These are phyloP conservation scores for Aspergillus ochraceoroseus DNA, from an alignment of 2,329 filamentous ascomycete species.

Conservation along the genomic window DNA sequence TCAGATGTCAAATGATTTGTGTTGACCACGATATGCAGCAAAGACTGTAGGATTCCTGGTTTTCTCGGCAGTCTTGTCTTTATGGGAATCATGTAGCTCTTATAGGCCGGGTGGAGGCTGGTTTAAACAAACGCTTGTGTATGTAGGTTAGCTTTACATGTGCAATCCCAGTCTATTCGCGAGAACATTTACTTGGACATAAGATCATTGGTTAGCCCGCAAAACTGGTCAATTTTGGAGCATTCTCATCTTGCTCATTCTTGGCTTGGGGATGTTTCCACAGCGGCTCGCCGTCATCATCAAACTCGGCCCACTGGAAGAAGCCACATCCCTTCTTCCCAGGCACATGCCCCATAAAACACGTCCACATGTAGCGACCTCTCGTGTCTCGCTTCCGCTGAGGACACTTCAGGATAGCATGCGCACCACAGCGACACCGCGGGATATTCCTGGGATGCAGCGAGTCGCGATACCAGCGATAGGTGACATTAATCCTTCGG, in stretches of 20 bases:
- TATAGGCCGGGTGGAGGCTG: no score
- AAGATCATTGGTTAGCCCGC: conserved; percentile 8
- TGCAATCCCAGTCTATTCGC: conserved; percentile 4
- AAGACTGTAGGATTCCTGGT: no score
- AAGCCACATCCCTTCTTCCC: conserved; percentile 60
- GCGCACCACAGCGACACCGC: conserved; percentile 67
- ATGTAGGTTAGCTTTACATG: conserved; percentile 7
- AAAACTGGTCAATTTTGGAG: conserved; percentile 28
- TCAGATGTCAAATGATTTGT: no score
- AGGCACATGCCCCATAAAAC: conserved; percentile 58
- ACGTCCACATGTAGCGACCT: conserved; percentile 92
- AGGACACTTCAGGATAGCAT: conserved; percentile 67
- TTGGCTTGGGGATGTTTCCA: conserved; percentile 43
- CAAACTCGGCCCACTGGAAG: conserved; percentile 82
- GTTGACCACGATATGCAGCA: no score
- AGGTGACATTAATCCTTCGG: conserved; percentile 87
- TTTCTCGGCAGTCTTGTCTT: no score
- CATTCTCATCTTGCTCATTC: conserved; percentile 19
- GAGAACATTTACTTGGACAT: not conserved
- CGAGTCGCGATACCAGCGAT: conserved; percentile 73
- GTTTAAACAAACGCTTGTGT: no score
- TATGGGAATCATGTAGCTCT: no score
- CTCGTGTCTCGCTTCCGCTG: conserved; percentile 70
- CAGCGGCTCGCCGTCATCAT: conserved; percentile 75
- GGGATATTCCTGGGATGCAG: conserved; percentile 76